phyloP scores from a whole-genome alignment of 2,329 filamentous ascomycete genomes.

The Coleophoma crateriformis region DNA sequence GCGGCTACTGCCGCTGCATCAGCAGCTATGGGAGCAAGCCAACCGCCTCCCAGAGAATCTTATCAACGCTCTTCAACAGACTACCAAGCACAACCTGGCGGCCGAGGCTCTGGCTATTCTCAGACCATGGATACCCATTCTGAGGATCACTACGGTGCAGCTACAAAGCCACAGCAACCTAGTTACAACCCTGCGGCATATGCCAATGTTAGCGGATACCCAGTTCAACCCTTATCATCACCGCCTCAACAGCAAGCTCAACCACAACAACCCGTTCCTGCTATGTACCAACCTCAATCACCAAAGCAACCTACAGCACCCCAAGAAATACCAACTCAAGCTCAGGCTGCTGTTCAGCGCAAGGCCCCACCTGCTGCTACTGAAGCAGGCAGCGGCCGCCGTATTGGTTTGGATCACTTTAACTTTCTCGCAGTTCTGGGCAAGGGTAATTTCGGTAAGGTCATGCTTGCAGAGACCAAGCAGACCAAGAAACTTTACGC shows the following conservation, averaged over 20 bases:
- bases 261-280: conserved; percentile 15
- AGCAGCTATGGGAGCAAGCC: conserved; percentile 48
- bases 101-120: conserved; percentile 8
- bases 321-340: conserved; percentile 19
- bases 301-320: conserved; percentile 21
- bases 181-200: conserved; percentile 78
- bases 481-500: conserved; percentile 86
- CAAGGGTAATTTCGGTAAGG: conserved; percentile 99
- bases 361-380: conserved; percentile 20
- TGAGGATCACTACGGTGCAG: conserved; percentile 15
- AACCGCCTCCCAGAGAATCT: conserved; percentile 16
- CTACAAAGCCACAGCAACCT: conserved; percentile 41
- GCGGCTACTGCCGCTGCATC: conserved; percentile 53
- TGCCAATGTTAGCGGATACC: conserved; percentile 53
- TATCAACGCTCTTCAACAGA: conserved; percentile 23
- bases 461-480: conserved; percentile 99
- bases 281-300: conserved; percentile 22
- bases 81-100: conserved; percentile 12
- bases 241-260: conserved; percentile 19
- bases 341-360: conserved; percentile 21
- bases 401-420: conserved; percentile 96
- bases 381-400: conserved; percentile 66
- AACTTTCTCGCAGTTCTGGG: conserved; percentile 97
- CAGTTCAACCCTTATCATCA: conserved; percentile 32
- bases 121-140: conserved; percentile 5